Percentiles rank a stretch among this genome's conserved stretches.
Conservation (phyloP, 768 basidiomycete genomes). For the Kwoniella sp. region DNA sequence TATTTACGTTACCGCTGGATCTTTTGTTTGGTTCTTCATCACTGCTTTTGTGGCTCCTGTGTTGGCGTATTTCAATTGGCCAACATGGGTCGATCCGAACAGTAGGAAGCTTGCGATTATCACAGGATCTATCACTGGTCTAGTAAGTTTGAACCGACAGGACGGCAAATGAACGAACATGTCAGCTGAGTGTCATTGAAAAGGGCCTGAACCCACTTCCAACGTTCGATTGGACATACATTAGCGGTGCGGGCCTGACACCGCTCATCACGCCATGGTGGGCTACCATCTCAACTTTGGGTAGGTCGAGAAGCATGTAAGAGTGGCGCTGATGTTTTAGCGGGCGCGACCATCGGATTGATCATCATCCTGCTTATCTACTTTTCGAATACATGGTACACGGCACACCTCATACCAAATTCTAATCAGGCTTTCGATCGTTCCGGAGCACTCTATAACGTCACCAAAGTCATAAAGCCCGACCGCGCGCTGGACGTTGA, state of each 20-base stretch:
- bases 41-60: slow-evolving; percentile 88
- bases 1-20: slow-evolving; percentile 63
- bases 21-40: slow-evolving; percentile 83
- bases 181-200: neutral
- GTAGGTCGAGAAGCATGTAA: no score
- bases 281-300: slow-evolving; percentile 11
- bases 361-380: slow-evolving; percentile 12
- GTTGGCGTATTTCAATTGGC: slow-evolving; percentile 78
- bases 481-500: slow-evolving; percentile 57
- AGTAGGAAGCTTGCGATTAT: slow-evolving; percentile 52
- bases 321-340: slow-evolving; percentile 8
- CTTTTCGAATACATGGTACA: slow-evolving; percentile 30
- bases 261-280: slow-evolving; percentile 21
- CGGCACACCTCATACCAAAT: slow-evolving; percentile 54
- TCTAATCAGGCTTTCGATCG: slow-evolving; percentile 57
- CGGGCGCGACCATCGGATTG: slow-evolving; percentile 8
- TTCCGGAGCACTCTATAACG: slow-evolving; percentile 61
- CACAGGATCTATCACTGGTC: slow-evolving; percentile 49
- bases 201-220: slow-evolving; percentile 55
- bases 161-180: neutral
- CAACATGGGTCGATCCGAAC: slow-evolving; percentile 73
- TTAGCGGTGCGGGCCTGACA: slow-evolving; percentile 31
- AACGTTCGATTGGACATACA: slow-evolving; percentile 57
- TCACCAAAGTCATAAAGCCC: slow-evolving; percentile 58
- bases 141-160: slow-evolving; percentile 44